Conservation (phyloP, 371 early-diverging fungal species). For the Dichotomocladium elegans region DNA sequence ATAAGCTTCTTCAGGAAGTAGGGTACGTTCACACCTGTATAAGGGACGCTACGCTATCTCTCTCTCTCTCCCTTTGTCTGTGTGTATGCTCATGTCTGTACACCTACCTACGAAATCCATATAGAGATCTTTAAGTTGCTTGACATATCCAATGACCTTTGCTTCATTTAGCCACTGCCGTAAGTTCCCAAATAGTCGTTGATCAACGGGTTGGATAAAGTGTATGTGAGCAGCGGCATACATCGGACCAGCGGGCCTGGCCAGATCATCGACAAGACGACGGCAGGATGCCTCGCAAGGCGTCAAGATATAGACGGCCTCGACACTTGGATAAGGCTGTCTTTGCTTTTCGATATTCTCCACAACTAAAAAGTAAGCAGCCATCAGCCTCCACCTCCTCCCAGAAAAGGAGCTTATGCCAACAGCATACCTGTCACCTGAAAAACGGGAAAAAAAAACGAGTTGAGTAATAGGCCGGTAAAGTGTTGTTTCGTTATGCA, state of each 20-base stretch:
- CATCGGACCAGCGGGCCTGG: constrained; percentile 49
- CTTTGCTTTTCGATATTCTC: constrained; percentile 79
- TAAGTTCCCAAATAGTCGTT: constrained; percentile 60
- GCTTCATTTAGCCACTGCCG: constrained; percentile 51
- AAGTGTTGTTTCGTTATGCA: too few relatives aligned
- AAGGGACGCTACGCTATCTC: too few relatives aligned
- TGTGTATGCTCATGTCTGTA: too few relatives aligned
- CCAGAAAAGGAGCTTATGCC: not conserved
- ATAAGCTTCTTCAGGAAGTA: not conserved
- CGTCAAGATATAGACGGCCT: constrained; percentile 89
- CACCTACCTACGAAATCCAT: constrained; percentile 61
- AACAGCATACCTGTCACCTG: constrained; percentile 15
- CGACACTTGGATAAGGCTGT: constrained; percentile 81
- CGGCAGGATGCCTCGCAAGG: constrained; percentile 75
- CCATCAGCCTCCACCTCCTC: not conserved
- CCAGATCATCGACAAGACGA: constrained; percentile 80
- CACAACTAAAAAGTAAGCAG: constrained; percentile 19
- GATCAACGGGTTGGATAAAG: constrained; percentile 67
- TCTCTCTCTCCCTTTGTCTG: too few relatives aligned
- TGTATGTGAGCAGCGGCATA: constrained; percentile 80
- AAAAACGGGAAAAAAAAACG: not conserved
- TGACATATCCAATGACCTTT: constrained; percentile 54
- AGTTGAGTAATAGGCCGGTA: too few relatives aligned
- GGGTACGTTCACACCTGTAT: not conserved
- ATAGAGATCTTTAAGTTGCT: constrained; percentile 72